Evolutionary conservation across 768 basidiomycete species (phyloP).

Genomic region (Coprinopsis cinerea): DNA sequence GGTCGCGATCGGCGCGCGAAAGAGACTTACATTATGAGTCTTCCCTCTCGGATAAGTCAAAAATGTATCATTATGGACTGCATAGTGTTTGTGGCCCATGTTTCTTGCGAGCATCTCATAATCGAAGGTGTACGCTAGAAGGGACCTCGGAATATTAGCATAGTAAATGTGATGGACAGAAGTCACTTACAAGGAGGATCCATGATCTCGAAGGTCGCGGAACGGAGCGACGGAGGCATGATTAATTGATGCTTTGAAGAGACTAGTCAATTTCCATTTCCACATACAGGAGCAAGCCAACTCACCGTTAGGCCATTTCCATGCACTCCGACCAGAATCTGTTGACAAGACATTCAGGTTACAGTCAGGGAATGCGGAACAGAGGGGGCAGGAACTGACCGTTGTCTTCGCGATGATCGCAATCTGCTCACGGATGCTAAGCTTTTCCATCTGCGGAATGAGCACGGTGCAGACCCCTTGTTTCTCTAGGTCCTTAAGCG

Average conservation of each 20-base stretch:
- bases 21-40: constrained; percentile 18
- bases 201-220: constrained; percentile 69
- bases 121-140: constrained; percentile 32
- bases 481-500: constrained; percentile 17
- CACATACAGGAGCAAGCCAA: not conserved
- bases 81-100: constrained; percentile 47
- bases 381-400: constrained; percentile 13
- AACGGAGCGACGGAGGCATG: constrained; percentile 59
- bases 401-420: constrained; percentile 18
- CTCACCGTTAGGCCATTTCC: constrained; percentile 54
- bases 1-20: not conserved
- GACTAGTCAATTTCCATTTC: not conserved
- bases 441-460: constrained; percentile 18
- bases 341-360: not conserved
- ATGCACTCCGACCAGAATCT: constrained; percentile 34
- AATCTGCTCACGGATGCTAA: constrained; percentile 17
- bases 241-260: constrained; percentile 47
- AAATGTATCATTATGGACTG: constrained; percentile 60
- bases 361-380: too few species aligned
- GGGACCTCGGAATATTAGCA: not conserved
- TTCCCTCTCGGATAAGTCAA: constrained; percentile 28
- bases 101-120: constrained; percentile 38
- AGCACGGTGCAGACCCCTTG: constrained; percentile 19
- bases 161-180: not conserved
- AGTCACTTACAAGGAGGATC: constrained; percentile 43